These are phyloP conservation scores for Xylariaceae sp. DNA, from an alignment of 2,329 filamentous ascomycete genomes.

Conservation along the genomic window DNA sequence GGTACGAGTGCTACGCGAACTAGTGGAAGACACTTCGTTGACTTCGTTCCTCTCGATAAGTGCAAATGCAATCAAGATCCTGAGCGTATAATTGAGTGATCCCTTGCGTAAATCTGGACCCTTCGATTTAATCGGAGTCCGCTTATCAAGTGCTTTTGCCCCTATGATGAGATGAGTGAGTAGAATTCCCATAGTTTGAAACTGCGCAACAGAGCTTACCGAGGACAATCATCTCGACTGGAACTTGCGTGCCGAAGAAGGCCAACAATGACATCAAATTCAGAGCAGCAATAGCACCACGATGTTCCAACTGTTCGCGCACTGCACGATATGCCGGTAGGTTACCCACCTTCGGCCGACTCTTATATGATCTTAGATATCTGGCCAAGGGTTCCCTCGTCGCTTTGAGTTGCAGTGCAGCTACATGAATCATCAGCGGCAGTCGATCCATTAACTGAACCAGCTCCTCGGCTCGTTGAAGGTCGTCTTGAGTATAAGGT, in stretches of 20 bases:
- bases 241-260: constrained; percentile 70
- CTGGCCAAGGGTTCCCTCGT: constrained; percentile 67
- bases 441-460: constrained; percentile 69
- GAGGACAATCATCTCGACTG: constrained; percentile 68
- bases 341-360: constrained; percentile 60
- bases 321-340: constrained; percentile 57
- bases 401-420: constrained; percentile 66
- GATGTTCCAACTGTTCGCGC: constrained; percentile 54
- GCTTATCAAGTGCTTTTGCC: constrained; percentile 52
- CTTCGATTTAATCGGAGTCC: constrained; percentile 53
- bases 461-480: constrained; percentile 63
- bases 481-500: constrained; percentile 61
- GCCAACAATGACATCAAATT: constrained; percentile 70
- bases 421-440: constrained; percentile 72
- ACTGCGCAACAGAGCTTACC: constrained; percentile 47
- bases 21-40: constrained; percentile 47
- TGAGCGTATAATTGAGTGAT: constrained; percentile 57
- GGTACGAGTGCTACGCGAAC: constrained; percentile 50
- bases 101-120: constrained; percentile 46
- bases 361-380: constrained; percentile 64
- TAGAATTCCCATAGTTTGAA: not conserved
- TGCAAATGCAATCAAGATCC: constrained; percentile 58
- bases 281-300: constrained; percentile 59
- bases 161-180: constrained; percentile 41
- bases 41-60: constrained; percentile 58